Percentiles rank a stretch among this genome's conserved stretches.
Evolutionary conservation across 768 basidiomycete species (phyloP).

Genomic region (Tylopilus subfusipes): DNA sequence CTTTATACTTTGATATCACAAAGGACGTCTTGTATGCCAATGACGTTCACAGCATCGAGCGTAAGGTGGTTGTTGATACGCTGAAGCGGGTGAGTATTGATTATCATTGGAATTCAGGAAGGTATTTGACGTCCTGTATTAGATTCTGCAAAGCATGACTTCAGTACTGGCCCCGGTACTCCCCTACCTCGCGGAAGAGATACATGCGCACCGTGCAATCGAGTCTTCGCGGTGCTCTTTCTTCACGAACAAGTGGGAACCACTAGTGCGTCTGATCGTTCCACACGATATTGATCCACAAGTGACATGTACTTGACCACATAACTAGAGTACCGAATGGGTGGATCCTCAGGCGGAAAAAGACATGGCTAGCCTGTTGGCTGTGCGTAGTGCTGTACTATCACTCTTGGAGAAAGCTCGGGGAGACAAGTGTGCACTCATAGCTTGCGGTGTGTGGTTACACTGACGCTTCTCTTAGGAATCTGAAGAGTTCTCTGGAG

Average conservation of each 20-base stretch:
- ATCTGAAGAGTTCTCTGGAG: slow-evolving; percentile 73
- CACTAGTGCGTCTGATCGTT: slow-evolving; percentile 48
- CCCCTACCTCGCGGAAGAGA: slow-evolving; percentile 90
- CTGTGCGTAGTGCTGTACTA: slow-evolving; percentile 58
- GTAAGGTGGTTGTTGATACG: slow-evolving; percentile 66
- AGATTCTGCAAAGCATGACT: slow-evolving; percentile 68
- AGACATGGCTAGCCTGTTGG: slow-evolving; percentile 64
- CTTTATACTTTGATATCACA: slow-evolving; percentile 87
- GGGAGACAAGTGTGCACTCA: slow-evolving; percentile 56
- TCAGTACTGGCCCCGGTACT: slow-evolving; percentile 78
- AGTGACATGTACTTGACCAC: neutral
- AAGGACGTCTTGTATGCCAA: slow-evolving; percentile 90
- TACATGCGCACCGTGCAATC: slow-evolving; percentile 40
- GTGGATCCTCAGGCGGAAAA: slow-evolving; percentile 49
- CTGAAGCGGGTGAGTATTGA: slow-evolving; percentile 55
- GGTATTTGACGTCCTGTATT: neutral
- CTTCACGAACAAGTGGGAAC: slow-evolving; percentile 68
- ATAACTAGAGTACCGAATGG: slow-evolving; percentile 56
- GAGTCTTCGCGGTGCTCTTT: slow-evolving; percentile 44
- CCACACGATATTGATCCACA: no score
- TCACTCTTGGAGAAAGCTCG: slow-evolving; percentile 75
- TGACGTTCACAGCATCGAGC: slow-evolving; percentile 42
- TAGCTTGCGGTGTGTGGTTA: neutral
- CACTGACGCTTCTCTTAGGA: slow-evolving; percentile 38
- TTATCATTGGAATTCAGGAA: neutral